Evolutionary conservation across 257 asterid genomes (phyloP).

Genomic region (Przewalskia tangutica): DNA sequence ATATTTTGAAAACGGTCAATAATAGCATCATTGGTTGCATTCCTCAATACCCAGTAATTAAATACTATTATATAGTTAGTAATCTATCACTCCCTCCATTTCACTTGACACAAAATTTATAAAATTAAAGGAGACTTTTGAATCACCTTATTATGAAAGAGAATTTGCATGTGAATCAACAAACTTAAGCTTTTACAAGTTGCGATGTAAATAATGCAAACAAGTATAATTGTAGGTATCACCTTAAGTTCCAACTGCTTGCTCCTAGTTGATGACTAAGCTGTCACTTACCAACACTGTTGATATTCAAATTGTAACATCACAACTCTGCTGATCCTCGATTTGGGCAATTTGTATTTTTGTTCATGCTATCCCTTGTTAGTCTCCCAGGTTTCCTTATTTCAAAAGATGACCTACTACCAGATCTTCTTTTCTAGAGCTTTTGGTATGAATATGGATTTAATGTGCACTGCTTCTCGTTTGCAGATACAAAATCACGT

Average conservation of each 20-base stretch:
- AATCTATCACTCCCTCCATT: too few species aligned
- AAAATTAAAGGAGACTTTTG: too few species aligned
- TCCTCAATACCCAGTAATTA: too few species aligned
- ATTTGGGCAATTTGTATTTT: background rate
- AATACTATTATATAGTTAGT: too few species aligned
- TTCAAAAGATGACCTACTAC: background rate
- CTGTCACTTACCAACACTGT: background rate
- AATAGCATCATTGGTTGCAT: too few species aligned
- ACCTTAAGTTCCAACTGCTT: background rate
- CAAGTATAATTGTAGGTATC: background rate
- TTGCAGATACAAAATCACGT: constrained; percentile 97
- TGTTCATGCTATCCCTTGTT: background rate
- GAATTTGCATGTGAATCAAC: too few species aligned
- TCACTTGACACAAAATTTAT: too few species aligned
- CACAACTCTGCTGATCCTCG: background rate
- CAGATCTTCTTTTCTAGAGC: background rate
- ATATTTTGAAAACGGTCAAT: too few species aligned
- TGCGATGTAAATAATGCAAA: background rate
- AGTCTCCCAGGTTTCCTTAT: background rate
- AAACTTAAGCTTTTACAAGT: background rate
- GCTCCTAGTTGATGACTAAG: background rate
- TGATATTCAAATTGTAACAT: background rate
- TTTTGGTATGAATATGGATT: background rate
- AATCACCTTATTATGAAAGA: too few species aligned
- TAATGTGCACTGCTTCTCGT: constrained; percentile 1